Evolutionary conservation across 768 basidiomycete species (phyloP).

Genomic region (Krasilnikovozyma curviuscula): DNA sequence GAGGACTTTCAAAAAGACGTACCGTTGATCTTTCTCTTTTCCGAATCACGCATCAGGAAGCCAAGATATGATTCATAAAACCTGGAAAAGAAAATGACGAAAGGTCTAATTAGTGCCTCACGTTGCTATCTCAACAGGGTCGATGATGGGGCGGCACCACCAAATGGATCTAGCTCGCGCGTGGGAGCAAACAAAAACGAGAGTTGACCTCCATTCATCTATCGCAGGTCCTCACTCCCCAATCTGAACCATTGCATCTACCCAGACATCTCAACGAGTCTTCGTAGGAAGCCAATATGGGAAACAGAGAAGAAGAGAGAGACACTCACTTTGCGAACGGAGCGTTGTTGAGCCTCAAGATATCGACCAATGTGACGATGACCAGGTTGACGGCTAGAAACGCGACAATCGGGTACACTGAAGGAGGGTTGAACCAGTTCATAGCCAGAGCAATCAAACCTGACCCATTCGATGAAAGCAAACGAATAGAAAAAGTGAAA

Average conservation of each 20-base stretch:
- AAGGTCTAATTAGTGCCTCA: no score
- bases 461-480: not conserved
- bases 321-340: slow-evolving; percentile 33
- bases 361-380: slow-evolving; percentile 51
- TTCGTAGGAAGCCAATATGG: no score
- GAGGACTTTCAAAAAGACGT: not conserved
- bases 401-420: slow-evolving; percentile 37
- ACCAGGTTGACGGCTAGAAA: slow-evolving; percentile 47
- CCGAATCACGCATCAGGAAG: slow-evolving; percentile 74
- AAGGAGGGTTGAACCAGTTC: slow-evolving; percentile 33
- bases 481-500: not conserved
- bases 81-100: slow-evolving; percentile 14
- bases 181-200: no score
- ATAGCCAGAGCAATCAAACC: slow-evolving; percentile 36
- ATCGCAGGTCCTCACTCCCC: no score
- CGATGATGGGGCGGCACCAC: not conserved
- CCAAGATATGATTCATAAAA: slow-evolving; percentile 54
- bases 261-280: no score
- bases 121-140: not conserved
- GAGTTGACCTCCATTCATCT: no score
- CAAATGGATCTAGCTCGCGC: no score
- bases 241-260: no score
- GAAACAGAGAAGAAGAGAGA: not conserved
- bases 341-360: slow-evolving; percentile 48
- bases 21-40: slow-evolving; percentile 59